Evolutionary conservation across 2,329 filamentous ascomycete species (phyloP).

Genomic region (Colletotrichum euphorbiae): DNA sequence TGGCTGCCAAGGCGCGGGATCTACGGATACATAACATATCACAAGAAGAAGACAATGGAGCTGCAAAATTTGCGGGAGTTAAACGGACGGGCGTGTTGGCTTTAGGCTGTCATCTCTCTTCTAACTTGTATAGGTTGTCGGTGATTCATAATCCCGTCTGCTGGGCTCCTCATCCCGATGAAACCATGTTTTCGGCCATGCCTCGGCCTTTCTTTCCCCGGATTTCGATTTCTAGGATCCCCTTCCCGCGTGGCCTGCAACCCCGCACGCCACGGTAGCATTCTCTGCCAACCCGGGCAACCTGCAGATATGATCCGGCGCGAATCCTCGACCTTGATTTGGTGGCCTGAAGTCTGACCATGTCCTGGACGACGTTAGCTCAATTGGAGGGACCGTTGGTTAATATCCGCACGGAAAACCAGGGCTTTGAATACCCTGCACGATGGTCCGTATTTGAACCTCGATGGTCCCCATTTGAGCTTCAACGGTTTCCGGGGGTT

Average conservation of each 20-base stretch:
- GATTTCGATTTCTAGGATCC: slow-evolving; percentile 22
- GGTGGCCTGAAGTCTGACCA: slow-evolving; percentile 12
- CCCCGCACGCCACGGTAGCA: slow-evolving; percentile 24
- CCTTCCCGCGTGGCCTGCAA: slow-evolving; percentile 4
- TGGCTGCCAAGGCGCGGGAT: no score
- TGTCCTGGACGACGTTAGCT: background rate
- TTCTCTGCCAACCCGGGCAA: slow-evolving; percentile 11
- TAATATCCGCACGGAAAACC: slow-evolving; percentile 3
- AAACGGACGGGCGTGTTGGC: no score
- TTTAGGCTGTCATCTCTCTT: slow-evolving; percentile 4
- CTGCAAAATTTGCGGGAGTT: no score
- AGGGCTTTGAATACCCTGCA: background rate
- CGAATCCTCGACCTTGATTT: slow-evolving; percentile 4
- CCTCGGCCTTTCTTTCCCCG: slow-evolving; percentile 28
- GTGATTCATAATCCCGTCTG: slow-evolving; percentile 10
- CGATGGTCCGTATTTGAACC: slow-evolving; percentile 20
- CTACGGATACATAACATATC: no score
- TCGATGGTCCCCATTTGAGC: background rate
- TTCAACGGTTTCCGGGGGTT: no score
- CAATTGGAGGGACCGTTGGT: background rate
- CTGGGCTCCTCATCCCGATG: slow-evolving; percentile 2
- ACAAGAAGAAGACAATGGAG: no score
- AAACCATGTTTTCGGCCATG: slow-evolving; percentile 19
- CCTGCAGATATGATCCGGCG: background rate
- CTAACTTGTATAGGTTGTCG: background rate